Conservation (phyloP, 352 stramenopile genomes). For the Elongisporangium senticosum region DNA sequence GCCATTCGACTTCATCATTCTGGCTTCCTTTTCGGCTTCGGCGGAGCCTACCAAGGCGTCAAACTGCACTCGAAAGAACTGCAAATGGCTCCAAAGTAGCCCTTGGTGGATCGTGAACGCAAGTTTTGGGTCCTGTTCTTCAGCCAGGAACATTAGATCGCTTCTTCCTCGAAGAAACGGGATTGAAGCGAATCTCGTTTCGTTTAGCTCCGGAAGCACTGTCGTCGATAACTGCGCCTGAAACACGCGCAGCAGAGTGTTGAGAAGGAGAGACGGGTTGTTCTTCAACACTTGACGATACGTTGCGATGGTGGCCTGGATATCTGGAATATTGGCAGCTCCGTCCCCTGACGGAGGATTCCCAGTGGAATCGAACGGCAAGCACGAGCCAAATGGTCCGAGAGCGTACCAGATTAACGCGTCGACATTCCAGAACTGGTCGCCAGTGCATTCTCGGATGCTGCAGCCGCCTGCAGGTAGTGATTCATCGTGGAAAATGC, state of each 20-base stretch:
- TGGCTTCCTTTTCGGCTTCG: constrained; percentile 7
- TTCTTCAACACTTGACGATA: constrained; percentile 44
- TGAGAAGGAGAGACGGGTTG: constrained; percentile 60
- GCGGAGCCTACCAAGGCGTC: constrained; percentile 23
- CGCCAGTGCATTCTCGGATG: constrained; percentile 34
- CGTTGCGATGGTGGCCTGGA: constrained; percentile 21
- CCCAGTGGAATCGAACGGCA: constrained; percentile 28
- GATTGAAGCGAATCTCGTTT: constrained; percentile 49
- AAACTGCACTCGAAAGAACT: constrained; percentile 63
- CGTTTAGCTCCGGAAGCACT: constrained; percentile 48
- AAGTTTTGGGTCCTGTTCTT: constrained; percentile 42
- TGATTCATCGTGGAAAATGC: constrained; percentile 42
- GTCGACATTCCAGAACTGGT: constrained; percentile 77
- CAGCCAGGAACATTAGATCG: constrained; percentile 49
- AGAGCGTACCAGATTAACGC: constrained; percentile 56
- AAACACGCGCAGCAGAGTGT: constrained; percentile 48
- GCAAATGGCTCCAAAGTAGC: constrained; percentile 35
- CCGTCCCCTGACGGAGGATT: background rate
- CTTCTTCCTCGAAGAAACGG: constrained; percentile 47
- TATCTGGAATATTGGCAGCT: constrained; percentile 1
- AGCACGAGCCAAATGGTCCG: constrained; percentile 52
- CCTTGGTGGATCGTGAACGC: constrained; percentile 30
- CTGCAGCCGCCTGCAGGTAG: constrained; percentile 15
- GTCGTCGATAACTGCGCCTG: constrained; percentile 40
- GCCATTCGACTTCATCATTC: constrained; percentile 2